Percentiles rank a stretch among this genome's conserved stretches.
These are phyloP conservation scores for Russula ochroleuca DNA, from an alignment of 768 basidiomycete genomes.

Conservation along the genomic window DNA sequence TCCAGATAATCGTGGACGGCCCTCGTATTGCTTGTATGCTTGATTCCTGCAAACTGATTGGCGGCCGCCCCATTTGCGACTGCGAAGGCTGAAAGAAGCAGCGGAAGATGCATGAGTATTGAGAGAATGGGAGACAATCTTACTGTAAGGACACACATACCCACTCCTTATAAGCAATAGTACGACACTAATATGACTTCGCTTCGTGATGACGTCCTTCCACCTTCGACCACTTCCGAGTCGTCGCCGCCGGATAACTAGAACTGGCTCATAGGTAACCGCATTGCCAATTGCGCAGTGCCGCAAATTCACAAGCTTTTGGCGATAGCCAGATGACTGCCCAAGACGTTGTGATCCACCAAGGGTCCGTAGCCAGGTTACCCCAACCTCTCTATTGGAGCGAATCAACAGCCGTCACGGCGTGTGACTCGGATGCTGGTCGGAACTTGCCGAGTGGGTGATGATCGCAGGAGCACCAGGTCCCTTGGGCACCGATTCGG, in stretches of 20 bases:
- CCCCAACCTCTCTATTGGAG: too few species aligned
- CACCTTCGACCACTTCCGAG: too few species aligned
- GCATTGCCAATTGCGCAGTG: too few species aligned
- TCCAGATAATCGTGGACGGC: conserved; percentile 2
- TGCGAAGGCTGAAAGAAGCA: neutral
- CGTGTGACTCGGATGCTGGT: too few species aligned
- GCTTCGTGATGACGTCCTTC: neutral
- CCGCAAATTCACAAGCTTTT: neutral
- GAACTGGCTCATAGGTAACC: too few species aligned
- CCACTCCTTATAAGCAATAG: neutral
- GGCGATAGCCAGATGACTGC: neutral
- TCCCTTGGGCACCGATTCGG: too few species aligned
- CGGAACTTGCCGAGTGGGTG: neutral
- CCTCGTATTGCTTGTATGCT: neutral
- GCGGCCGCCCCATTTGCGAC: neutral
- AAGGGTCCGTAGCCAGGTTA: neutral
- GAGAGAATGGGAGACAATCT: neutral
- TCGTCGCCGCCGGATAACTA: too few species aligned
- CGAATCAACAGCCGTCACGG: too few species aligned
- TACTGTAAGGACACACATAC: neutral
- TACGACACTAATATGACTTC: too few species aligned
- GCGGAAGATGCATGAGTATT: neutral
- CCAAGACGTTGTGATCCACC: neutral
- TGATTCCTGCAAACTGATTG: neutral
- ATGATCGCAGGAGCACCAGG: too few species aligned